Evolutionary conservation across 2,329 filamentous ascomycete species (phyloP).

Genomic region (Pyricularia sp.): DNA sequence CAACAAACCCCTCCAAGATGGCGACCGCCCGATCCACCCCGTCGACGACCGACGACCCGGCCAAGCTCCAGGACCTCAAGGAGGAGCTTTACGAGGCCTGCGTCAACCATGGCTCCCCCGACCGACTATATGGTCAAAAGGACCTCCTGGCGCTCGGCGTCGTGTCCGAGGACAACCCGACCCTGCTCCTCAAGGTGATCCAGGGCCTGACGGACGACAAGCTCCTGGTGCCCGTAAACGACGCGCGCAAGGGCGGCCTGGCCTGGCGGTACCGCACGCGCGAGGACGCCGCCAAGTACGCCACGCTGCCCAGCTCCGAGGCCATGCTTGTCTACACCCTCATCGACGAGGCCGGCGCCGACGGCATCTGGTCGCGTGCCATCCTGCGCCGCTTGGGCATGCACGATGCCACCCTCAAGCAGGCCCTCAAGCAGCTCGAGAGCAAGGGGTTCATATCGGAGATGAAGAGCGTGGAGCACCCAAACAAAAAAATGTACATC

Average conservation of each 20-base stretch:
- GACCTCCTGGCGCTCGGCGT: slow-evolving; percentile 44
- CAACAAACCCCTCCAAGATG: slow-evolving; percentile 6
- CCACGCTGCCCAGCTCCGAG: slow-evolving; percentile 54
- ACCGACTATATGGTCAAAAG: slow-evolving; percentile 42
- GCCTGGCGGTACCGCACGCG: slow-evolving; percentile 46
- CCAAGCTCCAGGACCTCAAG: slow-evolving; percentile 39
- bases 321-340: slow-evolving; percentile 73
- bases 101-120: slow-evolving; percentile 32
- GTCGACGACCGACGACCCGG: slow-evolving; percentile 13
- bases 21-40: slow-evolving; percentile 8
- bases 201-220: slow-evolving; percentile 47
- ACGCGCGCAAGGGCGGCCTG: slow-evolving; percentile 24
- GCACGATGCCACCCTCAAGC: slow-evolving; percentile 71
- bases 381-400: slow-evolving; percentile 70
- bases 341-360: slow-evolving; percentile 72
- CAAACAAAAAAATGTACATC: slow-evolving; percentile 93
- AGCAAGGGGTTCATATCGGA: slow-evolving; percentile 69
- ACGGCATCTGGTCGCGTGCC: slow-evolving; percentile 83
- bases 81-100: slow-evolving; percentile 43
- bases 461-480: slow-evolving; percentile 85
- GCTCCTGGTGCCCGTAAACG: slow-evolving; percentile 38
- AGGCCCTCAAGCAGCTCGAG: slow-evolving; percentile 73
- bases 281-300: slow-evolving; percentile 53
- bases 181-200: slow-evolving; percentile 40
- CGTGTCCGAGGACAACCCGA: slow-evolving; percentile 40